These are phyloP conservation scores for Aspergillus flavus DNA, from an alignment of 2,329 filamentous ascomycete genomes.

Conservation along the genomic window DNA sequence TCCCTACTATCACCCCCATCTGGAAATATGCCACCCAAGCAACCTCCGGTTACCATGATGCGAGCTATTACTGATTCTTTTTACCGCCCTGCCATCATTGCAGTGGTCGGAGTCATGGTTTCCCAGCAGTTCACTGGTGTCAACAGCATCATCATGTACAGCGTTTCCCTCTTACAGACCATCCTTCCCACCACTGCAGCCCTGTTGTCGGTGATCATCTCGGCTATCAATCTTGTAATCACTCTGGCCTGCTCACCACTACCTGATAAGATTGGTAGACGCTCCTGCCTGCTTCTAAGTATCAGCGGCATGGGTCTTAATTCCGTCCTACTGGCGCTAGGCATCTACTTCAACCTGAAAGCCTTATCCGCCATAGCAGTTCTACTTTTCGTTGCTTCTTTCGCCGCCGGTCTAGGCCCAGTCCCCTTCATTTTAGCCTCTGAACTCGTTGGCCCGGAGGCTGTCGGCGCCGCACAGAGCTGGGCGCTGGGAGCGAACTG, in stretches of 20 bases:
- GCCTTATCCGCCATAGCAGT: constrained; percentile 79
- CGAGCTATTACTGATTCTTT: constrained; percentile 66
- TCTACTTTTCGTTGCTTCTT: constrained; percentile 83
- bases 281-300: constrained; percentile 78
- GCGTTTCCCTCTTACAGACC: constrained; percentile 80
- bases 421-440: constrained; percentile 93
- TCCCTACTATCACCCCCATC: constrained; percentile 61
- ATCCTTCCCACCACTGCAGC: constrained; percentile 81
- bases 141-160: constrained; percentile 99
- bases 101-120: constrained; percentile 87
- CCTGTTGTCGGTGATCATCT: constrained; percentile 84
- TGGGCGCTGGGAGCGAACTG: constrained; percentile 88
- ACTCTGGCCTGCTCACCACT: constrained; percentile 81
- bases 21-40: constrained; percentile 68
- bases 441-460: constrained; percentile 86
- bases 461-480: constrained; percentile 87
- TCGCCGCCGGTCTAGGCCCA: constrained; percentile 86
- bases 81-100: constrained; percentile 74
- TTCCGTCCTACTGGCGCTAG: constrained; percentile 75
- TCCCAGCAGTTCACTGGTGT: constrained; percentile 92
- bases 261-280: constrained; percentile 84
- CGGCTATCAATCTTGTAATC: constrained; percentile 79
- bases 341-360: constrained; percentile 73
- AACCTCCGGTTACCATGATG: constrained; percentile 67
- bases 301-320: constrained; percentile 82